Evolutionary conservation across 495 filamentous ascomycete genomes (phyloP), one percentile per base, ranked within the genome.

Genomic region (Penicillium diatomitis): DNA sequence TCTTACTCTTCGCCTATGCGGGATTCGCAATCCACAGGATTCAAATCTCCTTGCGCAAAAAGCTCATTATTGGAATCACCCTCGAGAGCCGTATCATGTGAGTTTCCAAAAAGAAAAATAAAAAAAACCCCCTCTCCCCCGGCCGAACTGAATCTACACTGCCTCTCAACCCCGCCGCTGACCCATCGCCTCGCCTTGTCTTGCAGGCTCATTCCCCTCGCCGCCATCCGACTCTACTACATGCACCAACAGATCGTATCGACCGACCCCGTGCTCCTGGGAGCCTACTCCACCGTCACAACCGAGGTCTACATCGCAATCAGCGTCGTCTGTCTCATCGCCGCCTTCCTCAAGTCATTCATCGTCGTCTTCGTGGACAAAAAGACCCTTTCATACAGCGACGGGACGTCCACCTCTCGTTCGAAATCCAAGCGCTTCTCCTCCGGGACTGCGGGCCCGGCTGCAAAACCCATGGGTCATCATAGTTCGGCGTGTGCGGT

Each of bases 281-380:
- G 61, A 11, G 48, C 56, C 28, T 58, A 55, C 28, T 54, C 63
- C 27, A 63, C 61, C 4, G 44, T 53, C 27, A 32, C 48, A 5
- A 57, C 61, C 3, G 58, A 67, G 28, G 41, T 67, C 9, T 58
- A 67, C 38, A 36, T 67, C 6, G 51, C 52, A 0, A 45, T 61
- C 20, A 60, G 58, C 41, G 48, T 64, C 0, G 31, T 58, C 34
- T 48, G 58, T 10, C 54, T 63, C n/a, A 48, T 58, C 4, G 51
- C 54, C 12, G 58, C 64, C 4, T 62, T 63, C 2, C 40, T 75
- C 5, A 70, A 68, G 39, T 62, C 66, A 1, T 72, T 74, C 47
- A 59, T 74, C 34, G 62, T 65, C 2, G 68, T 69, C n/a, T 65
- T 61, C 37, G 60, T 61, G 32, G 54, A 63, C 11, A 53, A 64